Conservation (phyloP, 257 asterid genomes). For the Primulina huaijiensis region DNA sequence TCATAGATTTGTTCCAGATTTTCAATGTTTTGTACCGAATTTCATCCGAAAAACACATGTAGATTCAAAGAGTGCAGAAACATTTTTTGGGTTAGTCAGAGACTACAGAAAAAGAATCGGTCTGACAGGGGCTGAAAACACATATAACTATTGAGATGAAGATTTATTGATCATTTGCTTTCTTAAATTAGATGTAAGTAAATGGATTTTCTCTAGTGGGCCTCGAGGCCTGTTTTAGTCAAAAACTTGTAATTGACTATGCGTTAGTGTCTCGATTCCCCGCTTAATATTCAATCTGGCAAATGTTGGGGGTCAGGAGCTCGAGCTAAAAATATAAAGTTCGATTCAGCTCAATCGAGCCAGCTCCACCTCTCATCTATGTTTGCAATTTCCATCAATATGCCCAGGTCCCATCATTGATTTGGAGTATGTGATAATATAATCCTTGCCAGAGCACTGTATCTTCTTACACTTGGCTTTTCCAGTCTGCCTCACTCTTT, state of each 20-base stretch:
- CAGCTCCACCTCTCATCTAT: not conserved
- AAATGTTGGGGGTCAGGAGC: not conserved
- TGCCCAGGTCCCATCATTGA: not conserved
- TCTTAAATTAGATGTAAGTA: not conserved
- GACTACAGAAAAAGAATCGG: no score
- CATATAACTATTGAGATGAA: no score
- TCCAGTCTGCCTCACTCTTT: no score
- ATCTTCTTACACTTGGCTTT: no score
- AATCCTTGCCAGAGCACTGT: not conserved
- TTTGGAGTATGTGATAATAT: not conserved
- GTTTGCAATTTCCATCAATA: not conserved
- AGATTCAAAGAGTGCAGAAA: no score
- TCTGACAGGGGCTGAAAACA: no score
- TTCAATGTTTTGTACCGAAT: no score
- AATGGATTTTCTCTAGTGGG: not conserved
- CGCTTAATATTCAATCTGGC: not conserved
- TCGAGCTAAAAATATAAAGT: not conserved
- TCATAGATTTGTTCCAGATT: no score
- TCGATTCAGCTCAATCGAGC: not conserved
- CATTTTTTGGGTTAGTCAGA: no score
- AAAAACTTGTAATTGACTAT: not conserved
- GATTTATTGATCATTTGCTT: no score
- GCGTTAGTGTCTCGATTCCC: not conserved
- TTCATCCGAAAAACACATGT: no score
- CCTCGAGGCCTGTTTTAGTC: not conserved